Conservation (phyloP, 2,329 filamentous ascomycete species). For the Apiospora aurea region DNA sequence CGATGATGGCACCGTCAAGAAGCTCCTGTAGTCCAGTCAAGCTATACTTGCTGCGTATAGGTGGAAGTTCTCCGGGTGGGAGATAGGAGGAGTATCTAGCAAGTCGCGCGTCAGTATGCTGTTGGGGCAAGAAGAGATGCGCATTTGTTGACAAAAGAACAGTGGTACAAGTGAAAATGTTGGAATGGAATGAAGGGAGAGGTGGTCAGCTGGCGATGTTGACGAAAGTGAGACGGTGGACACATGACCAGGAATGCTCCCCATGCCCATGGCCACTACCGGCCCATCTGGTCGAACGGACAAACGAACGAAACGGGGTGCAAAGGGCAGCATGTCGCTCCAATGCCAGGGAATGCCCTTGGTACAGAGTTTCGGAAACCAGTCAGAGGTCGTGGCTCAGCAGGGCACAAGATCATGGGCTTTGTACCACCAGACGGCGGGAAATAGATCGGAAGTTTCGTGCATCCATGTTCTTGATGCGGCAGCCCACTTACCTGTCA, state of each 20-base stretch:
- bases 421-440: slow-evolving; percentile 10
- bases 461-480: slow-evolving; percentile 15
- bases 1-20: neutral
- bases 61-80: neutral
- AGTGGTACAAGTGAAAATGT: neutral
- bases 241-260: slow-evolving; percentile 13
- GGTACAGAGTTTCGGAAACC: slow-evolving; percentile 22
- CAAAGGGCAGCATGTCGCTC: neutral
- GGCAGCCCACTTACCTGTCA: slow-evolving; percentile 12
- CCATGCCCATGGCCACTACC: slow-evolving; percentile 3
- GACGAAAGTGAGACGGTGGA: slow-evolving; percentile 12
- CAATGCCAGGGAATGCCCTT: slow-evolving; percentile 20
- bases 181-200: slow-evolving; percentile 21
- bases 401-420: slow-evolving; percentile 19
- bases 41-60: neutral
- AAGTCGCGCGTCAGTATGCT: neutral
- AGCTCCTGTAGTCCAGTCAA: neutral
- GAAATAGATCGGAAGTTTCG: slow-evolving; percentile 9
- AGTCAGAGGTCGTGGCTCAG: slow-evolving; percentile 17
- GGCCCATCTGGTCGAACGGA: slow-evolving; percentile 1
- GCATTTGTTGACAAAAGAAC: slow-evolving; percentile 11
- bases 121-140: neutral
- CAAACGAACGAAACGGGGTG: slow-evolving; percentile 11
- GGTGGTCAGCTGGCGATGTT: slow-evolving; percentile 17
- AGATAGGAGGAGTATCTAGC: neutral